Evolutionary conservation across 2,329 filamentous ascomycete genomes (phyloP), one percentile per base, ranked within the genome.

Genomic region (Atkinsonella hypoxylon): DNA sequence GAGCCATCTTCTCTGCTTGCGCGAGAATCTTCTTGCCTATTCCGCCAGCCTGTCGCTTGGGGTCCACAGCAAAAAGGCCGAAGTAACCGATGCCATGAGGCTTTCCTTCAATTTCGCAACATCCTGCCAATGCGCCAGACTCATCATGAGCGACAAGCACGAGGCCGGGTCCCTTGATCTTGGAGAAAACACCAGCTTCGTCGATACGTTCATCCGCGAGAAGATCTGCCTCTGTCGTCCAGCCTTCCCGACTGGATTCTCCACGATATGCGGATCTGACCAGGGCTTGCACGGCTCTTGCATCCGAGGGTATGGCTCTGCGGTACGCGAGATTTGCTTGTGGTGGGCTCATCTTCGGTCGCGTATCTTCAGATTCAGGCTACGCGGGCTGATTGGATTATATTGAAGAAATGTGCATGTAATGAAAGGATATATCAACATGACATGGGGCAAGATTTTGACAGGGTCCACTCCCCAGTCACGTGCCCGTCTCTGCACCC

Each of bases 51-150:
- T 76, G 73, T 30, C 61, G 55, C 4, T 50, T 50, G 2, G 70
- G 69, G 38, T 71, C 66, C 0, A 77, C 73, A 40, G 73, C 73
- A 18, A 77, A 73, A 36, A 76, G 64, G 47, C 71, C 72, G 48
- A 76, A 73, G 59, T 74, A 71, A 17, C 64, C 67, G 36, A 63
- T 53, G 34, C 53, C 59, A 30, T 54, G 54, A 26, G 54, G 52
- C 17, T 58, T 61, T 32, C 58, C 59, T 26, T 64, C 53, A 3
- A 76, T 51, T 51, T 75, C 72, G 57, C 70, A 74, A 64, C 72
- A 75, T n/a, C 65, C 66, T 2, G 70, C 60, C 2, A 72, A 61
- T 0, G 47, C 39, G 40, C 55, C 54, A 3, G 49, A 48, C 7
- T 55, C 30, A 47, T 68, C 63, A 26, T 62, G 58, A 22, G 66